Percentiles rank a stretch among this genome's conserved stretches.
These are phyloP conservation scores for Fennellomyces sp. DNA, from an alignment of 371 early-diverging fungal species.

Conservation along the genomic window DNA sequence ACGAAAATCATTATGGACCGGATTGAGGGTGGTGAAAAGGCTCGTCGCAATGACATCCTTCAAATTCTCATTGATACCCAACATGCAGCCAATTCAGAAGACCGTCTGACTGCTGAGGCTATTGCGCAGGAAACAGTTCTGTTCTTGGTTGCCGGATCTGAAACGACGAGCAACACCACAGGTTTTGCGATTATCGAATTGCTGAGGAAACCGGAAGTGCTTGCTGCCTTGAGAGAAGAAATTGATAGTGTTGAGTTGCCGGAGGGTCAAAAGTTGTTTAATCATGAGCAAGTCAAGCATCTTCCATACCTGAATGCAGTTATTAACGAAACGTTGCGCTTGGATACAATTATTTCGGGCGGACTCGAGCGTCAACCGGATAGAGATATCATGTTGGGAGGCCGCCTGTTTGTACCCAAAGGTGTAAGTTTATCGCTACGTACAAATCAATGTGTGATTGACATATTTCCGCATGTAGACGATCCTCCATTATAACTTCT, in stretches of 20 bases:
- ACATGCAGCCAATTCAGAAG: conserved; percentile 18
- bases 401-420: conserved; percentile 17
- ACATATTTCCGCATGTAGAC: conserved; percentile 8
- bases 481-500: conserved; percentile 3
- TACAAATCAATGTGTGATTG: not conserved
- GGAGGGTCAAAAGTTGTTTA: conserved; percentile 15
- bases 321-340: conserved; percentile 36
- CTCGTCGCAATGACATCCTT: conserved; percentile 41
- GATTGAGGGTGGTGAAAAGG: conserved; percentile 5
- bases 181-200: conserved; percentile 36
- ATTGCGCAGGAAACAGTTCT: conserved; percentile 39
- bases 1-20: conserved; percentile 28
- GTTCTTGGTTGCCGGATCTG: conserved; percentile 44
- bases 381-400: conserved; percentile 18
- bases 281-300: conserved; percentile 33
- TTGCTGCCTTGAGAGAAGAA: conserved; percentile 28
- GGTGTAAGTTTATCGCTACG: conserved; percentile 16
- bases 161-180: conserved; percentile 37
- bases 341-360: conserved; percentile 22
- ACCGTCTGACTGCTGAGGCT: conserved; percentile 25
- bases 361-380: conserved; percentile 19
- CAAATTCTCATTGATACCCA: conserved; percentile 36
- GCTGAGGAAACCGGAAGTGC: conserved; percentile 20
- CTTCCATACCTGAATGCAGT: conserved; percentile 40
- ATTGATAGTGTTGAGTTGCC: conserved; percentile 17